phyloP scores from a whole-genome alignment of 148 eudicot genomes.

The Nyssa sinensis region DNA sequence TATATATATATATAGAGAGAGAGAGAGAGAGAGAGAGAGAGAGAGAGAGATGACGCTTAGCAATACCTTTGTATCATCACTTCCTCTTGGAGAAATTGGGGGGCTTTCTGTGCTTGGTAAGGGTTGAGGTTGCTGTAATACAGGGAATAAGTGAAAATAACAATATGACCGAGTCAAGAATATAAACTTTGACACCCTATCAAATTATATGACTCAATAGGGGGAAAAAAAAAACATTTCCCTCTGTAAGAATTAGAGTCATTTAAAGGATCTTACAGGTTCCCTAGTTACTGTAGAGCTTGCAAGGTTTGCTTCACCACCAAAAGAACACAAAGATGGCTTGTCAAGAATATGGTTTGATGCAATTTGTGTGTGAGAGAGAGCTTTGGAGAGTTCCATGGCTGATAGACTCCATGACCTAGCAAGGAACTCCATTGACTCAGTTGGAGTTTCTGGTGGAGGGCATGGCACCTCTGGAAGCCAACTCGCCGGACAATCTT shows the following conservation, averaged over 20 bases:
- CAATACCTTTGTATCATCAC: conserved; percentile 69
- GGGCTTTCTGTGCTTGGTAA: conserved; percentile 46
- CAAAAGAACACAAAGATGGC: conserved; percentile 25
- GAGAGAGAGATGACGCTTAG: background rate
- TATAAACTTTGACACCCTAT: background rate
- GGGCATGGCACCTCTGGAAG: conserved; percentile 51
- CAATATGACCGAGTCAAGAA: background rate
- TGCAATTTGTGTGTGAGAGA: conserved; percentile 31
- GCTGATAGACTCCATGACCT: conserved; percentile 96
- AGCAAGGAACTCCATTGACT: conserved; percentile 86
- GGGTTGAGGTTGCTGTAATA: conserved; percentile 39
- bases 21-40: background rate
- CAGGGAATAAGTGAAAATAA: background rate
- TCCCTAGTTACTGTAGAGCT: conserved; percentile 31
- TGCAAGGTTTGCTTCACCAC: conserved; percentile 14
- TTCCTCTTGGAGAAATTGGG: conserved; percentile 63
- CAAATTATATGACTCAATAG: background rate
- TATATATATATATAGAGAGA: background rate
- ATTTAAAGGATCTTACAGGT: conserved; percentile 31
- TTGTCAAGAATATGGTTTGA: conserved; percentile 28
- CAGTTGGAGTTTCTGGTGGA: conserved; percentile 75
- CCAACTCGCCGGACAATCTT: conserved; percentile 54
- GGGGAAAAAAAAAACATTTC: background rate
- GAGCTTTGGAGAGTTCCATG: conserved; percentile 68
- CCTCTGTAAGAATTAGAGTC: background rate